Conservation (phyloP, 2,329 filamentous ascomycete genomes). For the Triangularia setosa region DNA sequence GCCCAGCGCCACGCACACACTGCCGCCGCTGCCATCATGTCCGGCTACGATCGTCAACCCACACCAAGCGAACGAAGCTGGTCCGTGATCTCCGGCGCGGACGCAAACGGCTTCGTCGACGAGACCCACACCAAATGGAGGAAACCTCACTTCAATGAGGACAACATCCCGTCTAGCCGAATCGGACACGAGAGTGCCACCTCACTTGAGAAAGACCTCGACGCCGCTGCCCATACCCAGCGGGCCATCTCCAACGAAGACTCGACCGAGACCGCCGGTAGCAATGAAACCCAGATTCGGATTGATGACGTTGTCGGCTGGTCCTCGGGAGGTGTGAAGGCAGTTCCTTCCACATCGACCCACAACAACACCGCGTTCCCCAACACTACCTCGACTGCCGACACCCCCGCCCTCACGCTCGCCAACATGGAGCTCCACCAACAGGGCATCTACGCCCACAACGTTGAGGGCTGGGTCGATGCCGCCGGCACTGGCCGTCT, state of each 20-base stretch:
- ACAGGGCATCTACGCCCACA: slow-evolving; percentile 1
- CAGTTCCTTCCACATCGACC: not conserved
- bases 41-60: not conserved
- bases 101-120: slow-evolving; percentile 5
- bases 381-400: not conserved
- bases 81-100: not conserved
- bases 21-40: not conserved
- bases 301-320: not conserved
- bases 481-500: slow-evolving; percentile 10
- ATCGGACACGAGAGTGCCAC: not conserved
- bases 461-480: slow-evolving; percentile 16
- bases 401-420: slow-evolving; percentile 7
- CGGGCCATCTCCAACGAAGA: slow-evolving; percentile 16
- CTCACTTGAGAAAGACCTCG: not conserved
- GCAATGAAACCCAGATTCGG: slow-evolving; percentile 11
- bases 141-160: slow-evolving; percentile 23
- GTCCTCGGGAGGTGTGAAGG: not conserved
- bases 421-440: slow-evolving; percentile 12
- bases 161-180: slow-evolving; percentile 19
- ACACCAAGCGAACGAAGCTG: slow-evolving; percentile 1
- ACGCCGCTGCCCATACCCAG: not conserved
- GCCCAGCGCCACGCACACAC: not conserved
- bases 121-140: slow-evolving; percentile 18
- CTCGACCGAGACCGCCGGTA: slow-evolving; percentile 16
- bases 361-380: not conserved